These are phyloP conservation scores for Pseudocercospora crystallina DNA, from an alignment of 2,329 filamentous ascomycete species.

Conservation along the genomic window DNA sequence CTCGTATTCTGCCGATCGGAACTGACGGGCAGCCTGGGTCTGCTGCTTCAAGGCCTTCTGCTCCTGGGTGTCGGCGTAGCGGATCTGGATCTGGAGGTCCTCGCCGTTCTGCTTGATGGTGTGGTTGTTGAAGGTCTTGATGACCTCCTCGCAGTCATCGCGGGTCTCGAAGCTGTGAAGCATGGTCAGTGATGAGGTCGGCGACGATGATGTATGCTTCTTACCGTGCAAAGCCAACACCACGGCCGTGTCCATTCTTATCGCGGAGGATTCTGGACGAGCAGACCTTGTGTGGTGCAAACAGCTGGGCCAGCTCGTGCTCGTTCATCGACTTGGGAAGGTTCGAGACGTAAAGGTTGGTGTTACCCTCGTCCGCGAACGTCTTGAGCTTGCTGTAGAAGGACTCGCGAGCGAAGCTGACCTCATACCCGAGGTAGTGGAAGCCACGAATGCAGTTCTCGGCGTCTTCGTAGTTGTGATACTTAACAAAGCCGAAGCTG, in stretches of 20 bases:
- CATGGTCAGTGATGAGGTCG: constrained; percentile 19
- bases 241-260: constrained; percentile 85
- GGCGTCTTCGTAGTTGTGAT: constrained; percentile 80
- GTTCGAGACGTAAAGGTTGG: constrained; percentile 97
- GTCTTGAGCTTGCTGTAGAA: constrained; percentile 97
- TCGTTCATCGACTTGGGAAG: constrained; percentile 90
- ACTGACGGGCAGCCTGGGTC: constrained; percentile 90
- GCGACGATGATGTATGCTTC: constrained; percentile 28
- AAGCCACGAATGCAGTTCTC: constrained; percentile 96
- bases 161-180: constrained; percentile 76
- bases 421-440: constrained; percentile 91
- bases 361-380: constrained; percentile 83
- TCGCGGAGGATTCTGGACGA: constrained; percentile 96
- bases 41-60: constrained; percentile 97
- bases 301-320: constrained; percentile 76
- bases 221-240: constrained; percentile 95
- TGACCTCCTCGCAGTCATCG: constrained; percentile 85
- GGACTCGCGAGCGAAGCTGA: constrained; percentile 96
- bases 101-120: constrained; percentile 61
- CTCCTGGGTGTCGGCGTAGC: constrained; percentile 93
- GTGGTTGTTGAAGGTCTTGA: constrained; percentile 78
- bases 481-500: constrained; percentile 98
- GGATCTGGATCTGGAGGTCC: constrained; percentile 84
- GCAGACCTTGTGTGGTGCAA: constrained; percentile 76
- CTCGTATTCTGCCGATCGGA: constrained; percentile 88